Evolutionary conservation across 2,329 filamentous ascomycete genomes (phyloP).

Genomic region (Fusarium sp.): DNA sequence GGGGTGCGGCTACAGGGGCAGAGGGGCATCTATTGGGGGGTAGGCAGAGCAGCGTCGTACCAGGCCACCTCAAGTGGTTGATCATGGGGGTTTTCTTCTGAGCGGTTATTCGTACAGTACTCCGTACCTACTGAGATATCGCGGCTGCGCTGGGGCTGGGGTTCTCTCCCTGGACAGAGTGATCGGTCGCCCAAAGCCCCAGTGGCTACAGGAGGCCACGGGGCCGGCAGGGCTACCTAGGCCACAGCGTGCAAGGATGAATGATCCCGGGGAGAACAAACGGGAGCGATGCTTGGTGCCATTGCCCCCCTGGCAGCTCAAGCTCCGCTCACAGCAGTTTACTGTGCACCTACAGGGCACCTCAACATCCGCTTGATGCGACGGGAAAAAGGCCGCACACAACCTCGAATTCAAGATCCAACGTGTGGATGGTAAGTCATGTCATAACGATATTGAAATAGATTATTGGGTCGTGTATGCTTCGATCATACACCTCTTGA

Average conservation of each 20-base stretch:
- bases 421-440: conserved; percentile 10
- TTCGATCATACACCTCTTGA: neutral
- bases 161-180: conserved; percentile 25
- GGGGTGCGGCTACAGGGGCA: conserved; percentile 42
- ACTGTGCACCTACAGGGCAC: conserved; percentile 30
- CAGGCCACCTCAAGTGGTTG: conserved; percentile 39
- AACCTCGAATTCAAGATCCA: conserved; percentile 25
- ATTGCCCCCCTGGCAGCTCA: conserved; percentile 34
- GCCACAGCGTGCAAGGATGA: conserved; percentile 33
- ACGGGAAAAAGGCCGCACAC: conserved; percentile 31
- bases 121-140: conserved; percentile 5
- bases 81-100: conserved; percentile 42
- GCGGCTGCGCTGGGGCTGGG: conserved; percentile 20
- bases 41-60: conserved; percentile 50
- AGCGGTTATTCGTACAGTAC: conserved; percentile 31
- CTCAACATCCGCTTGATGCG: conserved; percentile 33
- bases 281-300: conserved; percentile 43
- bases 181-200: conserved; percentile 32
- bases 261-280: conserved; percentile 30
- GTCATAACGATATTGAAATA: neutral
- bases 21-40: conserved; percentile 35
- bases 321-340: conserved; percentile 39
- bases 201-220: conserved; percentile 34
- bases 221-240: conserved; percentile 29
- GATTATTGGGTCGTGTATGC: neutral